Conservation (phyloP, 495 filamentous ascomycete species). For the Chaetomidium leptoderma region DNA sequence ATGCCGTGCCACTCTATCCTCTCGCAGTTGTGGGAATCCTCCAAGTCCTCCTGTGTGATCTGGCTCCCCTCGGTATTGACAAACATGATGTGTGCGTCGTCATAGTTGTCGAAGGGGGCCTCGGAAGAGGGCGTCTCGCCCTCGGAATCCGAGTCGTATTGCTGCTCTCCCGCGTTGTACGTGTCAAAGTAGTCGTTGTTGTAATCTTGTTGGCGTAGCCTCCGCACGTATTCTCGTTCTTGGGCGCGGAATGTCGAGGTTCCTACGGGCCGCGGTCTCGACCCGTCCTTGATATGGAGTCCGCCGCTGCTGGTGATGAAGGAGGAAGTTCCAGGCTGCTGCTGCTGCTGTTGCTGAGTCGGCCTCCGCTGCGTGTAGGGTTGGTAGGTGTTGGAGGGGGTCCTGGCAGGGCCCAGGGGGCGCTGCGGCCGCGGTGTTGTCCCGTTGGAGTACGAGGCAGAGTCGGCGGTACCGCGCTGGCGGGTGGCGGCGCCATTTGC, state of each 20-base stretch:
- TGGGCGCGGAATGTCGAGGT: conserved; percentile 56
- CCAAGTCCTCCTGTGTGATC: conserved; percentile 81
- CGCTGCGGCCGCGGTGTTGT: conserved; percentile 30
- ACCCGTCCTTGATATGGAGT: conserved; percentile 72
- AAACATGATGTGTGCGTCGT: conserved; percentile 89
- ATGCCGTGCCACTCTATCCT: conserved; percentile 97
- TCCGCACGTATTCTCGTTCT: conserved; percentile 47
- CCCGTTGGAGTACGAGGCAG: conserved; percentile 27
- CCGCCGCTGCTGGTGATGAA: conserved; percentile 41
- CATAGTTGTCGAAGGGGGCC: conserved; percentile 75
- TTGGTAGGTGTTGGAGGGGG: conserved; percentile 49
- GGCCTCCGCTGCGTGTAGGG: conserved; percentile 41
- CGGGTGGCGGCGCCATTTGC: conserved; percentile 35
- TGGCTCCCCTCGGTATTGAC: conserved; percentile 77
- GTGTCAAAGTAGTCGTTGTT: conserved; percentile 74
- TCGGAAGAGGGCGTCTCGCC: conserved; percentile 79
- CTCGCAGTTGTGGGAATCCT: conserved; percentile 83
- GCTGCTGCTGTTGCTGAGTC: too few relatives aligned
- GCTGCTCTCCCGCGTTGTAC: conserved; percentile 59
- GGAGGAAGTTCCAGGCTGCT: conserved; percentile 26
- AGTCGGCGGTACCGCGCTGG: conserved; percentile 28
- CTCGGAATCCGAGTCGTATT: conserved; percentile 83
- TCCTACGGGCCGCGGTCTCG: conserved; percentile 76
- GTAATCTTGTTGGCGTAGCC: conserved; percentile 53
- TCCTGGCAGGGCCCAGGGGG: conserved; percentile 37